Percentiles rank a stretch among this genome's conserved stretches.
phyloP scores from a whole-genome alignment of 805 yeast genomes.

The Sugiyamaella lignohabitans region DNA sequence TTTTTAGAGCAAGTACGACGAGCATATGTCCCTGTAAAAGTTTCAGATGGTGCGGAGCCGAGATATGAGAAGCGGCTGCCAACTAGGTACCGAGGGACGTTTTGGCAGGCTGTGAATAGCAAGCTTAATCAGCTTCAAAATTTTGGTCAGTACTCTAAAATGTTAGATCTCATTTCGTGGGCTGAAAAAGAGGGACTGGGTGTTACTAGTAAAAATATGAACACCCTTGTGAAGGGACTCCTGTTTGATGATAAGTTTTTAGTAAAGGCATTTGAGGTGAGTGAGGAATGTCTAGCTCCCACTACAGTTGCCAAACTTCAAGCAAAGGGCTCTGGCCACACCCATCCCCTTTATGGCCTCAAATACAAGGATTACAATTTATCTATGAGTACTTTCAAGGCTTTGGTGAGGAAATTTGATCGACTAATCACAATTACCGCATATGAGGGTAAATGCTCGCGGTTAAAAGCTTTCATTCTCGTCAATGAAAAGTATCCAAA shows the following conservation, averaged over 20 bases:
- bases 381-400: not conserved
- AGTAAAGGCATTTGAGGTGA: constrained; percentile 10
- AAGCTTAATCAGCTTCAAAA: constrained; percentile 15
- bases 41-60: not conserved
- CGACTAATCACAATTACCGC: not conserved
- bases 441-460: not conserved
- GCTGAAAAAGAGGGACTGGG: constrained; percentile 12
- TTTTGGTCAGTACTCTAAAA: constrained; percentile 5
- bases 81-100: constrained; percentile 4
- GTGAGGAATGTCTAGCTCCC: constrained; percentile 13
- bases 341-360: no score
- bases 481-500: constrained; percentile 3
- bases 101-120: constrained; percentile 12
- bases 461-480: not conserved
- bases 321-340: no score
- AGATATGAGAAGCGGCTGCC: constrained; percentile 3
- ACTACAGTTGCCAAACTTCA: not conserved
- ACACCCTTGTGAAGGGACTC: constrained; percentile 11
- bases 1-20: not conserved
- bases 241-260: constrained; percentile 7
- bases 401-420: not conserved
- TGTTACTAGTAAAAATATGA: constrained; percentile 13
- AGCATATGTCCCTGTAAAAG: constrained; percentile 1
- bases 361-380: no score
- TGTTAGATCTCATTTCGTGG: constrained; percentile 6